Conservation (phyloP, 2,329 filamentous ascomycete genomes). For the Mollisiaceae sp. region DNA sequence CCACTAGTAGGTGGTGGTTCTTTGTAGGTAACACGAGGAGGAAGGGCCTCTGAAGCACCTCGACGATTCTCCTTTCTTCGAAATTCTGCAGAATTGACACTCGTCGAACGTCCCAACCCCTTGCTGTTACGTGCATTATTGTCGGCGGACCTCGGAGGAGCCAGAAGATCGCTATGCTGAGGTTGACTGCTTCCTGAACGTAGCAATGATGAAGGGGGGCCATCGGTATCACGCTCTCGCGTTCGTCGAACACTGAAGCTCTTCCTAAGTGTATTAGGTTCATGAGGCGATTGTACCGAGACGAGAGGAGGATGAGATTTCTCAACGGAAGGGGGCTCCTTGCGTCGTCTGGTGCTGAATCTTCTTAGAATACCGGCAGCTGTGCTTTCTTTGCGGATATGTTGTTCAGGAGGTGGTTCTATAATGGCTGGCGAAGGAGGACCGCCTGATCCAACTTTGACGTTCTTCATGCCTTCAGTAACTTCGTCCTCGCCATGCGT, state of each 20-base stretch:
- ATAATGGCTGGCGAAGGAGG: constrained; percentile 54
- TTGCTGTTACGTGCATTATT: constrained; percentile 65
- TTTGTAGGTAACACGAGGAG: constrained; percentile 55
- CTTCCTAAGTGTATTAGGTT: constrained; percentile 73
- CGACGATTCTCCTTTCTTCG: constrained; percentile 66
- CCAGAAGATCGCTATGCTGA: constrained; percentile 79
- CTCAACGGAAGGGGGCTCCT: constrained; percentile 61
- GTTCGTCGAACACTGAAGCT: constrained; percentile 83
- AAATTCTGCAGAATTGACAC: constrained; percentile 87
- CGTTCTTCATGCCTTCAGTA: constrained; percentile 71
- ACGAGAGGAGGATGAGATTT: constrained; percentile 71
- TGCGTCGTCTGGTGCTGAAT: constrained; percentile 85
- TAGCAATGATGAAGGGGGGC: constrained; percentile 51
- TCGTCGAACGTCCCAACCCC: constrained; percentile 83
- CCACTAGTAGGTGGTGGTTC: constrained; percentile 78
- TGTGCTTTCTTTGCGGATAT: constrained; percentile 81
- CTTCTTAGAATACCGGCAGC: constrained; percentile 83
- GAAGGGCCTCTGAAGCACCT: constrained; percentile 57
- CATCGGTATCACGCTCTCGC: constrained; percentile 55
- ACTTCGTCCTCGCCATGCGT: constrained; percentile 96
- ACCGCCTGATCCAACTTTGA: constrained; percentile 58
- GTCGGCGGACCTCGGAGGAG: constrained; percentile 70
- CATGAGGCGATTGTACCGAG: constrained; percentile 78
- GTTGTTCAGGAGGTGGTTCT: constrained; percentile 63
- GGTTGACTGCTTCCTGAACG: constrained; percentile 67